Base-by-base conservation (phyloP, 2,329 filamentous ascomycete species). In the Phaeoacremonium minimum region DNA sequence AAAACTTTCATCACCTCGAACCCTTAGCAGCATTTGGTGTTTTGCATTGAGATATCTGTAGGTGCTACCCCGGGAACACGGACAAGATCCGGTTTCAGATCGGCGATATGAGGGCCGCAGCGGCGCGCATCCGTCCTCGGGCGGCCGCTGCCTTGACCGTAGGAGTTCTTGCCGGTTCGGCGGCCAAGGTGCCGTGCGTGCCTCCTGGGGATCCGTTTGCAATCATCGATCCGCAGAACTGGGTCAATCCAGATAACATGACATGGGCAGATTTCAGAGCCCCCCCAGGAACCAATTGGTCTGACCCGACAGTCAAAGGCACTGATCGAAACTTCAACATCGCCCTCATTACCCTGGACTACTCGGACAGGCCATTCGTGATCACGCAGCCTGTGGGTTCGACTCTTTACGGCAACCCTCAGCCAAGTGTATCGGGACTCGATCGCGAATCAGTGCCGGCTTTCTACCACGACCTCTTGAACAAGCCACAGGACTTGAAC, bases 201-300 rank as follows among this genome's bases (percentile, higher is more conserved):
- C 22, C 22, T 26, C 9, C n/a, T 9, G n/a, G 22, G 19, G 60
- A 69, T 30, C 69, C 71, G 0, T 75, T 76, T 45, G 54, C 60
- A 13, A 55, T 70, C 4, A 58, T 75, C 22, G 72, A 76, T 45
- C 61, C 63, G 28, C 72, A 75, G 48, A 61, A 68, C 20, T 73
- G 70, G 66, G 66, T 69, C 7, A 73, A 73, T 40, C 69, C 70
- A 0, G 69, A 73, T 42, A 64, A 71, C 48, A 73, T 75, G 70
- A 72, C 67, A 8, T 72, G 67, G 68, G 61, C 48, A 6, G 68
- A 76, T 42, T 75, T 63, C 45, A 58, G 57, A 9, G 51, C 54
- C 13, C 67, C 67, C 2, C 71, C 71, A 0, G 64, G 61, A 2
- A 72, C 67, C 1, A 62, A 58, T 14, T 76, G 71, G 71, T 60